A percentile compares a stretch with the other conserved stretches of the same genome.
Evolutionary conservation across 495 filamentous ascomycete genomes (phyloP).

Genomic region (Penicillium herquei): DNA sequence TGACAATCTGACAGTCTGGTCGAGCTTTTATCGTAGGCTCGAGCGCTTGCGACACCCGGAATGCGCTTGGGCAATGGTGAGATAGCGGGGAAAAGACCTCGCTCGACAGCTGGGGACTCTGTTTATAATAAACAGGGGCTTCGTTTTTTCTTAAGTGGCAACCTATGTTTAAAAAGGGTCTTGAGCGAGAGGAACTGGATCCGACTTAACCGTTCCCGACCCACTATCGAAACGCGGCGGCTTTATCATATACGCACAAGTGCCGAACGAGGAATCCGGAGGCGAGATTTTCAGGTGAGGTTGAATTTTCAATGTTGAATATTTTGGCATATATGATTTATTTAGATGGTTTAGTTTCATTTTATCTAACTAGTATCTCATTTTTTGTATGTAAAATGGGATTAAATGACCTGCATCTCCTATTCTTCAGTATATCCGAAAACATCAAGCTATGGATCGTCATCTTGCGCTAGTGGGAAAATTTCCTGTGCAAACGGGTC

Average conservation of each 20-base stretch:
- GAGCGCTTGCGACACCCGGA: neutral
- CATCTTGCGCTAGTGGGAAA: neutral
- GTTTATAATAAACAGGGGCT: constrained; percentile 9
- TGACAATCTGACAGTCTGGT: too few relatives aligned
- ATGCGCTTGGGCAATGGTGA: neutral
- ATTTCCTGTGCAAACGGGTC: neutral
- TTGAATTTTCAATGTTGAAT: too few relatives aligned
- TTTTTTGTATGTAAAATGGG: too few relatives aligned
- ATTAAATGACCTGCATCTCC: neutral
- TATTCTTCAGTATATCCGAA: neutral
- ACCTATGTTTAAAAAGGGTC: constrained; percentile 6
- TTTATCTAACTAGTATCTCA: too few relatives aligned
- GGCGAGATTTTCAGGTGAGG: neutral
- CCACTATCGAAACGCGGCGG: constrained; percentile 15
- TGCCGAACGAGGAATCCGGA: constrained; percentile 8
- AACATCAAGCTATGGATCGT: neutral
- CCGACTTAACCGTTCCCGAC: constrained; percentile 24
- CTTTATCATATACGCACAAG: constrained; percentile 9
- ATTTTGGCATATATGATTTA: too few relatives aligned
- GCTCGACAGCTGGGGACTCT: neutral
- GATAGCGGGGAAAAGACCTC: neutral
- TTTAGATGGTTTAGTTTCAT: too few relatives aligned
- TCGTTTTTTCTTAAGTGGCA: neutral
- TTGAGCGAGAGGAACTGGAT: neutral
- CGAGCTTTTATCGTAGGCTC: neutral